Percentiles rank a stretch among this genome's conserved stretches.
These are phyloP conservation scores for Mortierella sp. DNA, from an alignment of 371 early-diverging fungal species.

Conservation along the genomic window DNA sequence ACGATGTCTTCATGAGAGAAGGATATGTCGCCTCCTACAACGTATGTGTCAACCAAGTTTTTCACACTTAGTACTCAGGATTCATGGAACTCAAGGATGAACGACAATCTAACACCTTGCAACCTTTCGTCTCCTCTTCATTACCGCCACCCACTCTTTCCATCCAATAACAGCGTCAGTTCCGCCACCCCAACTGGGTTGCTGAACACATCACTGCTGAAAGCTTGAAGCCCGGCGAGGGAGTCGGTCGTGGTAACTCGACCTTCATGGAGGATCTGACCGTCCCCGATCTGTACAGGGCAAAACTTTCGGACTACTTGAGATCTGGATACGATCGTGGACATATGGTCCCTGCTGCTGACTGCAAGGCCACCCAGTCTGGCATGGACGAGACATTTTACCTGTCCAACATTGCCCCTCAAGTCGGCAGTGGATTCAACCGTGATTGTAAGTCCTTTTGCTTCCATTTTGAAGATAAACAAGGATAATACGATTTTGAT, in stretches of 20 bases:
- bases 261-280: slow-evolving; percentile 78
- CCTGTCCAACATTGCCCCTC: slow-evolving; percentile 86
- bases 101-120: not conserved
- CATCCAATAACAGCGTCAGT: slow-evolving; percentile 74
- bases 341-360: slow-evolving; percentile 90
- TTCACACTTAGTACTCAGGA: not conserved
- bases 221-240: slow-evolving; percentile 67
- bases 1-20: slow-evolving; percentile 64
- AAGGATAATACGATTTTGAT: not conserved
- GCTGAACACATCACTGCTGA: slow-evolving; percentile 85
- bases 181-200: slow-evolving; percentile 89
- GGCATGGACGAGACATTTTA: slow-evolving; percentile 87
- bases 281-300: slow-evolving; percentile 78
- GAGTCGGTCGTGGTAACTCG: slow-evolving; percentile 75
- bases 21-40: slow-evolving; percentile 57
- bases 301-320: slow-evolving; percentile 79
- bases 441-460: slow-evolving; percentile 71
- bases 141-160: not conserved
- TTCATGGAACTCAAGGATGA: not conserved
- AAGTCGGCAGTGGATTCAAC: slow-evolving; percentile 89
- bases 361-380: slow-evolving; percentile 77
- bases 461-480: not conserved
- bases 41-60: slow-evolving; percentile 11
- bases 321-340: slow-evolving; percentile 86
- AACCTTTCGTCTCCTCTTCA: not conserved